Base-by-base conservation (phyloP, 192 early-diverging fungal genomes). In the Oehlia diaphana region DNA sequence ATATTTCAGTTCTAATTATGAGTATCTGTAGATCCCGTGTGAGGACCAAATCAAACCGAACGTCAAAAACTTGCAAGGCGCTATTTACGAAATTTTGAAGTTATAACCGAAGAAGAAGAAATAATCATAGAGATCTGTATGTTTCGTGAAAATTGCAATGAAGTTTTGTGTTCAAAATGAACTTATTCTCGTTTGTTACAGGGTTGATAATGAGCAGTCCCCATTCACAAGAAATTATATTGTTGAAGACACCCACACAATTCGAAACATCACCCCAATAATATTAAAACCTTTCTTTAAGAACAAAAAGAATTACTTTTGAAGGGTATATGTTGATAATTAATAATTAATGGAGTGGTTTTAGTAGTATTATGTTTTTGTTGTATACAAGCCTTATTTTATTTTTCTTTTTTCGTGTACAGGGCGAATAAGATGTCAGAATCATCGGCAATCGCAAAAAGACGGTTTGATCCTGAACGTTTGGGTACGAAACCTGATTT, bases 401-500 rank as follows among this genome's bases (percentile, higher is more conserved):
- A 64, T 42, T 26, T 76, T 33, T 42, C 63, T 76, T n/a, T n/a
- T 64, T 64, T 76, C 39, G 12, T 44, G 63, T 9, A 76, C 35
- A 64, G 74, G 23, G 74, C 74, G 64, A 76, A 76, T 23, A 76
- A 76, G 23, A 65, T 76, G 61, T 76, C 37, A 2, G 37, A 44
- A 31, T 76, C 74, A 47, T 76, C 74, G 21, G 62, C 74, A 63
- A 28, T 12, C 16, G n/a, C 63, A 12, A 14, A 76, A 44, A 76
- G 39, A 42, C 9, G 61, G 1, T 76, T 76, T 76, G 74, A 64
- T 66, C 74, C 63, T 31, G n/a, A 21, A 42, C 62, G 42, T 23
- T n/a, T 76, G 4, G 74, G 63, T 26, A 49, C 31, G 8, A 76
- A 76, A 21, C 74, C 74, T 19, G 74, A 76, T 76, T 76, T 76